Evolutionary conservation across 202 grass and related monocot genomes (phyloP), one percentile per base, ranked within the genome.

Genomic region (Schoenoplectus tabernaemontani): DNA sequence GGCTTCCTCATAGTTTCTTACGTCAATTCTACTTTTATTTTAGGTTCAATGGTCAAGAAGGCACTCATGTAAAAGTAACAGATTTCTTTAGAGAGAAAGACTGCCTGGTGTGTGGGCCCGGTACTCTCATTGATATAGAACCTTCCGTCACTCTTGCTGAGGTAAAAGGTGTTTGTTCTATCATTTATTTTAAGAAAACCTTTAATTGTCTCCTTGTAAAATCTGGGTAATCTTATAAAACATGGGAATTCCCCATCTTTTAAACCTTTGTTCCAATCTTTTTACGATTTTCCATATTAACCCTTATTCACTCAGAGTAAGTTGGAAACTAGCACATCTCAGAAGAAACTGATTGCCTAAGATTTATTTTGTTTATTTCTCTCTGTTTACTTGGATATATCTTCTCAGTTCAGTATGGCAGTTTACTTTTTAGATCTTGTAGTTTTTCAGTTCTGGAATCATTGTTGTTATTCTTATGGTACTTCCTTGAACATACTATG

Each of bases 11-110:
- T 8, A 47, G n/a, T 71, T 30, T 39, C 32, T 78, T 36, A 24
- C 0, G 9, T 48, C 54, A 50, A 38, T n/a, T 20, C 42, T 62
- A 41, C 41, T 54, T 48, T n/a, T 75, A 56, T 34, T 28, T 75
- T 53, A 98, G 96, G 60, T 98, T 91, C 71, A 98, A 98, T 78
- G 96, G 96, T 63, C 57, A 90, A 72, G 91, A 80, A 77, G 96
- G 96, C 82, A 91, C 91, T 77, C 91, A 95, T 82, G 89, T 91
- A 84, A 98, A 98, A 88, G 96, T 98, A 59, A 98, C 91, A 36
- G 95, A 94, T 56, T 97, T 97, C 82, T 78, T 89, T 68, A 92
- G 87, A 86, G 91, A 94, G 4, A 90, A 82, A 66, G 95, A 97
- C 80, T 97, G 95, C 70, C 89, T 97, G 82, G 73, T 98, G 28